Percentiles rank a stretch among this genome's conserved stretches.
Conservation (phyloP, 2,329 filamentous ascomycete species). For the Penicillium sp. region DNA sequence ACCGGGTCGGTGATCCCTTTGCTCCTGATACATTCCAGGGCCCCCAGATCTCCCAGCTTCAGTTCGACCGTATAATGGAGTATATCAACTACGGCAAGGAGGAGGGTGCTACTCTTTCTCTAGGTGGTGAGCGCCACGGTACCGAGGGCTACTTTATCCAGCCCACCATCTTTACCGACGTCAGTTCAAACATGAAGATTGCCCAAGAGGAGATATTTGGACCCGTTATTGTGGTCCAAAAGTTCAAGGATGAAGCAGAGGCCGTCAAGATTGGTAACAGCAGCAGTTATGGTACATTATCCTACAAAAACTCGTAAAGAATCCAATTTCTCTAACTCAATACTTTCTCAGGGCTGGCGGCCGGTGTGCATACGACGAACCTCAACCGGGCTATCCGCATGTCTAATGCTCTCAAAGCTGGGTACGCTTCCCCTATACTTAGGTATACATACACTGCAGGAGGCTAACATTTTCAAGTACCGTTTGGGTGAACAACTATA, state of each 20-base stretch:
- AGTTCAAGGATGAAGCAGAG: constrained; percentile 71
- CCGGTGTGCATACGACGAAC: constrained; percentile 72
- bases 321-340: too few relatives aligned
- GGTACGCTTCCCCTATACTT: constrained; percentile 2
- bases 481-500: constrained; percentile 67
- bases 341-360: constrained; percentile 51
- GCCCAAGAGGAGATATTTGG: constrained; percentile 81
- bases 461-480: constrained; percentile 27
- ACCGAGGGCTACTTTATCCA: constrained; percentile 84
- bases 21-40: constrained; percentile 77
- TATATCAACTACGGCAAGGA: constrained; percentile 67
- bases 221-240: constrained; percentile 69
- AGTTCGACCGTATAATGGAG: constrained; percentile 84
- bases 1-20: constrained; percentile 82
- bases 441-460: too few relatives aligned
- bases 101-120: constrained; percentile 62
- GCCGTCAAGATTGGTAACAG: constrained; percentile 68
- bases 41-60: constrained; percentile 77
- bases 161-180: constrained; percentile 81
- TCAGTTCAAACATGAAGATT: constrained; percentile 66
- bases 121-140: constrained; percentile 68
- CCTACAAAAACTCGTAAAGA: too few relatives aligned
- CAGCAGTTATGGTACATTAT: constrained; percentile 59
- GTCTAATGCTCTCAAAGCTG: constrained; percentile 66
- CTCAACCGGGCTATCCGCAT: constrained; percentile 76